Base-by-base conservation (phyloP, 1,284 basidiomycete genomes). In the Sphaerobolus stellatus region DNA sequence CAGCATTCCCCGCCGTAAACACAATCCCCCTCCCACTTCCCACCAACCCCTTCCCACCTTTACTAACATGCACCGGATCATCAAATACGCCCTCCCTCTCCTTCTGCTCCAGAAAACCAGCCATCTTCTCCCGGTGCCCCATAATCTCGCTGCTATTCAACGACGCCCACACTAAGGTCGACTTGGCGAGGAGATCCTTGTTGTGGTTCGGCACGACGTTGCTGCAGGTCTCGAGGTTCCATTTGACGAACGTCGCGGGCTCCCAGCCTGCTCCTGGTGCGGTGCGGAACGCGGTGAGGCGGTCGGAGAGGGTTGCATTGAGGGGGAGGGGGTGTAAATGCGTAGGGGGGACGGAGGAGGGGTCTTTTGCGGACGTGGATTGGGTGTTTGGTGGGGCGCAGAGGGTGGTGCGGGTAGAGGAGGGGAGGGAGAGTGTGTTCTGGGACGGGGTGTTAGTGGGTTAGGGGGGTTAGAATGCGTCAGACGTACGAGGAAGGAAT, bases 1-100 rank as follows among this genome's bases (percentile, higher is more conserved):
- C 52, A 4, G 70, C 72, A 59, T 78, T 76, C 5, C 76, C 75
- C n/a, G 75, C 75, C 22, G 68, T 68, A 57, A 68, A 69, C 27
- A 78, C 74, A 40, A 77, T 70, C 1, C 75, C 75, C 27, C 70
- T 56, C 6, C 57, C 58, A 33, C 50, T 36, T 14, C 52, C 56
- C n/a, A 57, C 40, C 28, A 53, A 41, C 9, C 58, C 57, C 27
- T 55, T 18, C 27, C 58, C 56, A 22, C 58, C 59, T 18, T 48
- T n/a, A 24, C 43, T 34, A 11, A 57, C 43, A 33, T 56, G 59
- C 9, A 51, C 41, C 4, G 45, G 24, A 18, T 59, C 58, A n/a
- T n/a, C n/a, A 29, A 56, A 58, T 8, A 31, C 57, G 0, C 71
- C 73, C 29, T 59, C 48, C 1, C 66, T 66, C 40, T 64, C 62